Conservation (phyloP, 2,329 filamentous ascomycete genomes). For the Trichoderma koningiopsis region DNA sequence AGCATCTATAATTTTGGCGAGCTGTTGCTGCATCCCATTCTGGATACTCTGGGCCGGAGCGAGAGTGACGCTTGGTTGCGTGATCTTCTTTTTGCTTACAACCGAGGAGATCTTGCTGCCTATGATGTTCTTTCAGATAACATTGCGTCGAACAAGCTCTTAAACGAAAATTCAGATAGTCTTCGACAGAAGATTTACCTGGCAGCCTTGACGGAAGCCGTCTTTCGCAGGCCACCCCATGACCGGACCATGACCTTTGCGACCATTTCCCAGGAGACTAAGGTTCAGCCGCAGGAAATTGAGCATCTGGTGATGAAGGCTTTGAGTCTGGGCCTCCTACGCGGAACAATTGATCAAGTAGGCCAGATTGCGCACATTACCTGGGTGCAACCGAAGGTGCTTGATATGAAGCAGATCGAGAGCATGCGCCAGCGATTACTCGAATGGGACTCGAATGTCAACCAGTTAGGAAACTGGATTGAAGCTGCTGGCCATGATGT, state of each 20-base stretch:
- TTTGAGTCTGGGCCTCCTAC: conserved; percentile 85
- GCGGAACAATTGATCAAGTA: conserved; percentile 95
- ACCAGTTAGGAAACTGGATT: conserved; percentile 96
- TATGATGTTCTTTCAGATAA: conserved; percentile 83
- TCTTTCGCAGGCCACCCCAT: conserved; percentile 93
- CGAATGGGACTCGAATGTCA: conserved; percentile 96
- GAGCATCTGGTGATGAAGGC: conserved; percentile 99
- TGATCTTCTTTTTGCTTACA: conserved; percentile 96
- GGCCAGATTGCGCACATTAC: conserved; percentile 92
- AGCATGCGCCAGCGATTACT: conserved; percentile 84
- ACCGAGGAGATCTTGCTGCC: conserved; percentile 85
- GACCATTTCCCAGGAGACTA: conserved; percentile 88
- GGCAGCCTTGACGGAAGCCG: conserved; percentile 90
- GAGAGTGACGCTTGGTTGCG: conserved; percentile 84
- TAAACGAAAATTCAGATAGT: conserved; percentile 78
- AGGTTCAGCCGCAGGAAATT: conserved; percentile 87
- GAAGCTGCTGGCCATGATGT: conserved; percentile 92
- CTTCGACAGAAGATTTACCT: conserved; percentile 98
- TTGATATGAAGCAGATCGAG: conserved; percentile 93
- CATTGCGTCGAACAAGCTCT: conserved; percentile 76
- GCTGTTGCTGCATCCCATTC: conserved; percentile 94
- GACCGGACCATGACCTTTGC: conserved; percentile 92
- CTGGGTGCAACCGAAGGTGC: conserved; percentile 98
- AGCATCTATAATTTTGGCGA: conserved; percentile 99
- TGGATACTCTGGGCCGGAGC: conserved; percentile 73